Base-by-base conservation (phyloP, 2,329 filamentous ascomycete species). In the Apiospora sp. region DNA sequence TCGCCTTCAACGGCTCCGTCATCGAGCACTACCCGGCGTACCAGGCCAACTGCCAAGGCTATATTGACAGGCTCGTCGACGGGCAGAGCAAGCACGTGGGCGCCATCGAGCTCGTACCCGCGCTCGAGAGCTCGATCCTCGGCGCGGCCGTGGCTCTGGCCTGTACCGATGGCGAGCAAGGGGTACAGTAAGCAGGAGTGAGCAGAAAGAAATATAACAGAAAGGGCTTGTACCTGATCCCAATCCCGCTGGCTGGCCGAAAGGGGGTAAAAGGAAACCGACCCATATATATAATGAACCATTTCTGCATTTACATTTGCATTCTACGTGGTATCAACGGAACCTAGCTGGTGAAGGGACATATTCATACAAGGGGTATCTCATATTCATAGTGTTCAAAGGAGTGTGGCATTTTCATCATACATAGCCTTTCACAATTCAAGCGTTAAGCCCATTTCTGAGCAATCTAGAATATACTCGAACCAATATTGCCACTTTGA, bases 1-100 rank as follows among this genome's bases (percentile, higher is more conserved):
- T 96, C n/a, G 92, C 92, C 4, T 95, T 92, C 82, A 95, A 94
- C 78, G 93, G 93, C 64, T 93, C 91, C 41, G 92, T 96, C 69
- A 91, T 95, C 70, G 93, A 95, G 82, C 91, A 92, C 77, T 96
- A 95, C 78, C 93, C 93, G 0, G 84, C 85, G 10, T 96, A 94
- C 80, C 84, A 88, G 30, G 82, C 81, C 44, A 86, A 84, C 58
- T 92, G 91, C 77, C 93, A 95, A 80, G 79, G 79, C 7, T 90
- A 91, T 76, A 82, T 95, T 67, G 86, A 94, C 77, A 83, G 86
- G 51, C 83, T 95, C 12, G 86, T 90, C 77, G 68, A 82, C 75
- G 54, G 34, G 34, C 72, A 79, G 78, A 77, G 84, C 79, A 69
- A 83, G 80, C 74, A 85, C 76, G 54, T 71, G 48, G 77, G 77